Base-by-base conservation (phyloP, 108 stramenopile species). In the Nitzschia palea region DNA sequence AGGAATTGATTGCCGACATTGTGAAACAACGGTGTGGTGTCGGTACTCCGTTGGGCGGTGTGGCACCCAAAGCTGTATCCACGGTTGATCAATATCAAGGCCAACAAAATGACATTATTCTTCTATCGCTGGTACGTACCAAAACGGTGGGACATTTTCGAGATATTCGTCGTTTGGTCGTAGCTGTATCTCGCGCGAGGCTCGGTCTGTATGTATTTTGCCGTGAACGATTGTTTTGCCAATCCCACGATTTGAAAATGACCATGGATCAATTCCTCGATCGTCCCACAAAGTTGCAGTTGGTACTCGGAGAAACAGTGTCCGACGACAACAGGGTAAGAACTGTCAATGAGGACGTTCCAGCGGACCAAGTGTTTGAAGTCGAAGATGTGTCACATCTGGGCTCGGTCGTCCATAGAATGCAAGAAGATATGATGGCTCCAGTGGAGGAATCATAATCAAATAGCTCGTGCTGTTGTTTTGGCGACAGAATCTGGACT, bases 71-170 rank as follows among this genome's bases (percentile, higher is more conserved):
- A 15, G 75, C 81, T 1, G 71, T 83, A 35, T 99, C 86, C 31
- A 93, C 79, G 3, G 98, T 99, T 25, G 99, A 99, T 82, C 87
- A 96, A 57, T 98, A 95, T 68, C 98, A 98, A 81, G 99, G 99
- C 18, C 97, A 97, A 74, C 97, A 98, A 72, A 96, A 94, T 65
- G 96, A 98, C 79, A 90, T 79, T 62, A 88, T 99, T 17, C 80
- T 99, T 32, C 69, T 99, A 50, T 95, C 94, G 23, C 76, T 99
- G 26, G 97, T 98, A 14, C 77, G 99, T 18, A 98, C 99, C 2
- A 80, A 88, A 55, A 58, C 84, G 12, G 93, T 98, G 5, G 99
- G 99, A 10, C 97, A 99, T 77, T 31, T 99, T 23, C 81, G 96
- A 6, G 99, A 99, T 69, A 80, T 98, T 28, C 90, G 99, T 26